Evolutionary conservation across 371 early-diverging fungal species (phyloP), one percentile per base, ranked within the genome.

Genomic region (Mortierella polycephala): DNA sequence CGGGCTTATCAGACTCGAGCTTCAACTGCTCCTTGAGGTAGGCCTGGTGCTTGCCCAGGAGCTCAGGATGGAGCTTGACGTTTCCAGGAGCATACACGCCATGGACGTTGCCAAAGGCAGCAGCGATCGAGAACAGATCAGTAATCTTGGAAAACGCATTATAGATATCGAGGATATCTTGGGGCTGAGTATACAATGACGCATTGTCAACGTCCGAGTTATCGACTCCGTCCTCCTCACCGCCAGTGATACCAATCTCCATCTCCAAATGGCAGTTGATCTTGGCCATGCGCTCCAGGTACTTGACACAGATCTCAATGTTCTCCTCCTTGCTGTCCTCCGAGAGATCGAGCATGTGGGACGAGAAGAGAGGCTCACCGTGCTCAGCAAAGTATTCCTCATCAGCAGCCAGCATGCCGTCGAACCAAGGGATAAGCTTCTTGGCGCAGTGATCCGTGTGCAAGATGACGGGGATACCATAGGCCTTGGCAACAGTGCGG

Each of bases 211-310:
- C 94, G 44, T 83, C 86, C 76, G 93, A 90, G 87, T 96, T 95
- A 88, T 96, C 94, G 64, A 96, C 96, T 84, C 96, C 96, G 77
- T 96, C 96, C 85, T 96, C 96, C 85, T 96, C 96, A 73, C 96
- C 96, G 83, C 96, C 96, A 39, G 96, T 96, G 83, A 96, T 94
- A 84, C 96, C 96, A 62, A 96, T 96, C 87, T 96, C 96, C 95
- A 96, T 96, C 85, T 96, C 96, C 67, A 96, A 88, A 74, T 89
- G 87, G 71, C 89, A 89, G 77, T 92, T 88, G 82, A 96, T 93
- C 64, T 90, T 86, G 40, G 93, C 91, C 93, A 95, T 94, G 69
- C 96, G 92, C 85, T 92, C 84, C 77, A 96, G 86, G 86, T 96
- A 96, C 87, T 92, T 87, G 79, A 91, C 85, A 82, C 94, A 95